These are phyloP conservation scores for Penicillium cosmopolitanum DNA, from an alignment of 495 filamentous ascomycete species.

Conservation along the genomic window DNA sequence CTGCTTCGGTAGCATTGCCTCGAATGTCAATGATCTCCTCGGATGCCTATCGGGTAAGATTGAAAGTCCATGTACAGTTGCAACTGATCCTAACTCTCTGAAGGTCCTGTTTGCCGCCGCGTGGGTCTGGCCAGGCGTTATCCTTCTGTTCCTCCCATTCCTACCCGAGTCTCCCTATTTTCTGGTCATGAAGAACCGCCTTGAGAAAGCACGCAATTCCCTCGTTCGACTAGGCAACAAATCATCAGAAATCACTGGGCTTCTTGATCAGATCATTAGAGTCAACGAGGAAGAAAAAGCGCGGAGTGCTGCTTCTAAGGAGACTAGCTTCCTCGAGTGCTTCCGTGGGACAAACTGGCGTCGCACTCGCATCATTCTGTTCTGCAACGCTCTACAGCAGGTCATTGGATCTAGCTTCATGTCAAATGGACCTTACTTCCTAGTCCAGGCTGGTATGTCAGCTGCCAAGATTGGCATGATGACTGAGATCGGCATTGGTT, in stretches of 20 bases:
- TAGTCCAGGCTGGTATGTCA: conserved; percentile 28
- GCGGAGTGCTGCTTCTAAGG: conserved; percentile 7
- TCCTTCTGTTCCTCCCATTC: conserved; percentile 9
- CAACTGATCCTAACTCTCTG: neutral
- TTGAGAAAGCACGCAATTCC: conserved; percentile 10
- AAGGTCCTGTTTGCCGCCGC: conserved; percentile 23
- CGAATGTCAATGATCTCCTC: conserved; percentile 15
- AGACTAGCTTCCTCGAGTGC: conserved; percentile 24
- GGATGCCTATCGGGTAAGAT: conserved; percentile 17
- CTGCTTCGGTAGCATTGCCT: conserved; percentile 15
- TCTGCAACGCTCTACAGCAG: conserved; percentile 25
- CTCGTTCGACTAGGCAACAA: conserved; percentile 10
- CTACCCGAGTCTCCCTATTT: conserved; percentile 18
- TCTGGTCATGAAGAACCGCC: conserved; percentile 15
- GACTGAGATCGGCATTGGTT: conserved; percentile 27
- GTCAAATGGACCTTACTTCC: conserved; percentile 31
- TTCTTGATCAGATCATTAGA: conserved; percentile 5
- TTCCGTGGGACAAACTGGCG: conserved; percentile 34
- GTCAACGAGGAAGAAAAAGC: conserved; percentile 14
- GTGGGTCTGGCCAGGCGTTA: conserved; percentile 19
- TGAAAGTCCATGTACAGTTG: neutral
- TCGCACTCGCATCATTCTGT: conserved; percentile 34
- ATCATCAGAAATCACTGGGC: neutral
- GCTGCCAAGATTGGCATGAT: conserved; percentile 21
- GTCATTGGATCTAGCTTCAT: conserved; percentile 28